These are phyloP conservation scores for Jamesozyma gamospora DNA, from an alignment of 805 yeast species.

Conservation along the genomic window DNA sequence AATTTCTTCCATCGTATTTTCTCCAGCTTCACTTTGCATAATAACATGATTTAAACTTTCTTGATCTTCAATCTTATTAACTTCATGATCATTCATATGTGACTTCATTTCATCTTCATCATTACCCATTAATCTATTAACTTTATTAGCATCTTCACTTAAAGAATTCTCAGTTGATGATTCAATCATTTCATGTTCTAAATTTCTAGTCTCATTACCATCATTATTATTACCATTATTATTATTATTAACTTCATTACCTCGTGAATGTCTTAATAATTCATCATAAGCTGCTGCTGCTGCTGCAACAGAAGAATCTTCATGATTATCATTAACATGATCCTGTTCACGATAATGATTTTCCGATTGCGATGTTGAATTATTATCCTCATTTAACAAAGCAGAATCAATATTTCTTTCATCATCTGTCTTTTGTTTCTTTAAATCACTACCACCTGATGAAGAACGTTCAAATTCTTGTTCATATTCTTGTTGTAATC, in stretches of 20 bases:
- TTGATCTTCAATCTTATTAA: too few species aligned
- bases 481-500: background rate
- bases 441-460: background rate
- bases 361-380: background rate
- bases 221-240: background rate
- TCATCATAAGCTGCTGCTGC: slow-evolving; percentile 4
- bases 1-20: slow-evolving; percentile 8
- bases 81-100: too few species aligned
- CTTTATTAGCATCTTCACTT: background rate
- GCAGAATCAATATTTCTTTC: slow-evolving; percentile 22
- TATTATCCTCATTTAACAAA: slow-evolving; percentile 10
- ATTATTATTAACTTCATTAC: background rate
- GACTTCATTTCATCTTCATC: too few species aligned
- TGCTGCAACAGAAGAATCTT: slow-evolving; percentile 2
- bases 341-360: slow-evolving; percentile 2
- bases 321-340: slow-evolving; percentile 1
- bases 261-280: background rate
- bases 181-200: background rate
- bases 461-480: background rate
- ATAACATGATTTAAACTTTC: background rate
- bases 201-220: background rate
- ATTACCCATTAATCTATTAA: too few species aligned
- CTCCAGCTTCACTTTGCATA: background rate
- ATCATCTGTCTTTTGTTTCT: slow-evolving; percentile 4
- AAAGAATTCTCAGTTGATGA: too few species aligned